Evolutionary conservation across 352 stramenopile species (phyloP), one percentile per base, ranked within the genome.

Genomic region (Globisporangium cystogenes): DNA sequence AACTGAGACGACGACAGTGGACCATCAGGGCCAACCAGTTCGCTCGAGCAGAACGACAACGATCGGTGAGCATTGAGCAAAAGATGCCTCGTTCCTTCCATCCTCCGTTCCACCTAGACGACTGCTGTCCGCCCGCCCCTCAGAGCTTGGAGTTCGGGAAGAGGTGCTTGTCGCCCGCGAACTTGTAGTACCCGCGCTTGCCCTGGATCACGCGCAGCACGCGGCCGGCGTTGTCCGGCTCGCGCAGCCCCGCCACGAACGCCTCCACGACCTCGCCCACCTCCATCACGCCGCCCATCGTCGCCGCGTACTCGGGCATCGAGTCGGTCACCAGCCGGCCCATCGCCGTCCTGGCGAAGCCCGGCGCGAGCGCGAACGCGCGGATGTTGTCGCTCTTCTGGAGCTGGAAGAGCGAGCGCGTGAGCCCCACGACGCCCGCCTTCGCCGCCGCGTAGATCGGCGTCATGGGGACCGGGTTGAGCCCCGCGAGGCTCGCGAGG

Each of bases 381-480:
- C 82, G 82, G 27, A 93, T 76, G 60, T 87, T 89, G 64, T 74
- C 59, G 58, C 67, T 65, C 57, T 84, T 72, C 60, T 87, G 72
- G 39, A 85, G 55, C 27, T 68, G 62, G 49, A 75, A 76, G 48
- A 85, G 60, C 46, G 82, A 89, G 33, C 76, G 72, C 55, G 80
- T 90, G 52, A 93, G 84, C 10, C 71, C 68, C 23, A 91, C 70
- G 39, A 93, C 80, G 16, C 80, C 82, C 20, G 76, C 72, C 59
- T 93, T 93, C 23, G 80, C 79, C 0, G 80, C 80, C 4, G 70
- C 70, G 46, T 93, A 93, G 33, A 87, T 76, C 1, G 80, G 77
- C 42, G 61, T 64, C 55, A 86, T 87, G n/a, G 67, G 59, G 31
- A 79, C 67, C 2, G 76, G 43, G 49, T 73, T 70, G 0, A 90